Evolutionary conservation across 176 grass and related monocot genomes (phyloP).

Genomic region (Musa acuminata): DNA sequence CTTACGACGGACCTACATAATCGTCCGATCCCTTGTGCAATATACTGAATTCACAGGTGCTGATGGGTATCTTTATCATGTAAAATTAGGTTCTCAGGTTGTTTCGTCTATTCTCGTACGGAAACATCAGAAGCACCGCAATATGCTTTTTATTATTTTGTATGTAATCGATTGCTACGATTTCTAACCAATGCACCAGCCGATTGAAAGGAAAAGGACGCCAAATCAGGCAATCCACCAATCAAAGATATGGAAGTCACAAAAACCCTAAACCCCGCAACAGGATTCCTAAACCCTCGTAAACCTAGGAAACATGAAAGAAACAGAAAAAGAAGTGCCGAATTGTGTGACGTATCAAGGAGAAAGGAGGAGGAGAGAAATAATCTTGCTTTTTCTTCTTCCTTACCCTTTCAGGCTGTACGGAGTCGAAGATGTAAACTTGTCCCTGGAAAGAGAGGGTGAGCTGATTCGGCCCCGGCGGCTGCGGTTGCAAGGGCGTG

Average conservation of each 20-base stretch:
- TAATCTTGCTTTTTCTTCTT: too few species aligned
- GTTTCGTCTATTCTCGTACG: too few species aligned
- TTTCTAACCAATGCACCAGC: too few species aligned
- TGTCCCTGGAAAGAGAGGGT: neutral
- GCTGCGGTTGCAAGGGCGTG: neutral
- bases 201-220: too few species aligned
- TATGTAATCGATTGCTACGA: too few species aligned
- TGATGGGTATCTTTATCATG: too few species aligned
- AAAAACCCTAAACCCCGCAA: neutral
- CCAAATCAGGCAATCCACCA: neutral
- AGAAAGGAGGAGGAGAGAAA: neutral
- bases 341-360: neutral
- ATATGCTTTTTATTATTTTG: too few species aligned
- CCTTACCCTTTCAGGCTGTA: neutral
- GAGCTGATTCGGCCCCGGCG: neutral
- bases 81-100: too few species aligned
- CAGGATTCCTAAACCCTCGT: neutral
- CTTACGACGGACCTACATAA: too few species aligned
- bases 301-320: neutral
- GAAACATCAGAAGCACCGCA: too few species aligned
- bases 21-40: too few species aligned
- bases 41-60: too few species aligned
- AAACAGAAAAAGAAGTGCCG: neutral
- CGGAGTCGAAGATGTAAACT: slow-evolving; percentile 1
- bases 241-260: neutral